A percentile compares a stretch with the other conserved stretches of the same genome.
Conservation (phyloP, 2,329 filamentous ascomycete genomes). For the Blumeria graminis region DNA sequence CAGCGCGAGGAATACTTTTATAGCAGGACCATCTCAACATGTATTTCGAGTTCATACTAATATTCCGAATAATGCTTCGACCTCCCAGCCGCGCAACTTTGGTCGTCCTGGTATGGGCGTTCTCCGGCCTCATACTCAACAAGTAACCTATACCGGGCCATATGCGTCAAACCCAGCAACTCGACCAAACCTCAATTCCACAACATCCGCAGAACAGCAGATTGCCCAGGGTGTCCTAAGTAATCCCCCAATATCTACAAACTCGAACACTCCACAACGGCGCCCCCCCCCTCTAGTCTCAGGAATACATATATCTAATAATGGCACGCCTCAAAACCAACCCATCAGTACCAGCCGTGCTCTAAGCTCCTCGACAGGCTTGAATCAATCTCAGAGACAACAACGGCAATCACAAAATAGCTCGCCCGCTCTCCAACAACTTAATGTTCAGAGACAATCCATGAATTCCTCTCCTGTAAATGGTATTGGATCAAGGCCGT, state of each 20-base stretch:
- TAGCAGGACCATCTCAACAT: conserved; percentile 4
- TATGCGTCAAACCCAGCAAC: conserved; percentile 9
- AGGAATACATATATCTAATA: conserved; percentile 13
- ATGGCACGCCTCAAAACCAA: conserved; percentile 10
- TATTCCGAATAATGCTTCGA: conserved; percentile 5
- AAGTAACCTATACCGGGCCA: conserved; percentile 13
- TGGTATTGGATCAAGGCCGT: conserved; percentile 7
- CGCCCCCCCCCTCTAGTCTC: conserved; percentile 13
- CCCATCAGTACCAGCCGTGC: conserved; percentile 14
- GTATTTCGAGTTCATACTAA: conserved; percentile 10
- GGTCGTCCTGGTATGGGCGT: conserved; percentile 9
- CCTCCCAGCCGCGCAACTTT: conserved; percentile 9
- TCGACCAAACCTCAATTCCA: conserved; percentile 9
- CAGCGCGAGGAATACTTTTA: not conserved
- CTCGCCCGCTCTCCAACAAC: conserved; percentile 11
- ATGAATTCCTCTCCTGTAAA: conserved; percentile 12
- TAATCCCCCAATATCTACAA: conserved; percentile 7
- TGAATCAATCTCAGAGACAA: conserved; percentile 10
- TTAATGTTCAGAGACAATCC: conserved; percentile 5
- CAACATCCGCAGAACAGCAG: conserved; percentile 15
- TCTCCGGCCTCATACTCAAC: conserved; percentile 11
- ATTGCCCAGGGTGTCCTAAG: conserved; percentile 15
- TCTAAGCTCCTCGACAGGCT: conserved; percentile 9
- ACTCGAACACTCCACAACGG: conserved; percentile 12
- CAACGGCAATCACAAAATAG: conserved; percentile 5